Evolutionary conservation across 1,284 basidiomycete species (phyloP), one percentile per base, ranked within the genome.

Genomic region (Ganoderma lingzhi): DNA sequence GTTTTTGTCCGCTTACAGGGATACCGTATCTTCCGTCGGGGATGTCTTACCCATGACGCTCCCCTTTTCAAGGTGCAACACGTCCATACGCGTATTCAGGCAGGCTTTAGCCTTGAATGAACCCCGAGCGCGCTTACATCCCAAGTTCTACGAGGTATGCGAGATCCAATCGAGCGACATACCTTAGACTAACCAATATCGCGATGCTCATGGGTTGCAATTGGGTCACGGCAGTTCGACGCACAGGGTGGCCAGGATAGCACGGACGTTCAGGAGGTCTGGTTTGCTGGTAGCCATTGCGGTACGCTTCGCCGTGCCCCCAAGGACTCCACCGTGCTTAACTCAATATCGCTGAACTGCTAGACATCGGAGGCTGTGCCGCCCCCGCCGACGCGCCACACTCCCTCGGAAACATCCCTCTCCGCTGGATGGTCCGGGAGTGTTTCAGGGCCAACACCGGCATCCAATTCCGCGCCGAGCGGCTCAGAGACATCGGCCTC

Each of bases 51-150:
- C 63, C 80, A 85, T 0, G 76, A 77, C 77, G 4, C 80, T 89
- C 2, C 87, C 87, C 1, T 90, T 90, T 76, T 87, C 88, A 0
- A 84, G 82, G 1, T 87, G 86, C 28, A 91, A 91, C 75, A 85
- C 82, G 2, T 83, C 84, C 42, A 85, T 93, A 58, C 82, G 82
- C 35, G 85, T 83, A 4, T 93, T 93, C 82, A 82, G 91, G 15
- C 92, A 93, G 68, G 91, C 91, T 0, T 74, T 93, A 8, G 80
- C 90, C 0, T 82, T 93, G 8, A 91, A 93, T 74, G 91, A 93
- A 75, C 86, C 83, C 14, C 86, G 91, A 6, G 85, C 86, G 37
- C 88, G 90, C 75, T 93, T 92, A 82, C 86, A 82, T 70, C 82
- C 84, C 1, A 83, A 85, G 63, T 81, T 76, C n/a, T 80, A 87